Conservation (phyloP, 2,329 filamentous ascomycete genomes). For the Septoria petroselini region DNA sequence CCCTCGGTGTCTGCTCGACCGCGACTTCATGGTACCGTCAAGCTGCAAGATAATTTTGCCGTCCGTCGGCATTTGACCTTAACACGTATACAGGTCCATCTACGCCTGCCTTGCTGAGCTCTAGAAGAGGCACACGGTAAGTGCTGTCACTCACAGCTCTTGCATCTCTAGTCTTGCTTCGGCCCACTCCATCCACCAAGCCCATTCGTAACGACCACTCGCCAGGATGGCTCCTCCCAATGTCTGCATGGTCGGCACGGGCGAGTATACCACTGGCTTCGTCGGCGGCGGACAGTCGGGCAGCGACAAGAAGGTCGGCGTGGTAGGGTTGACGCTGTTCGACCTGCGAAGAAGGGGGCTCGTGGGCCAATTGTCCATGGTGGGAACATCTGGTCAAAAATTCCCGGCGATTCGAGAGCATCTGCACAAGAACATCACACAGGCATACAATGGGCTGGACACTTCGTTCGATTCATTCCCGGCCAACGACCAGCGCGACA, state of each 20-base stretch:
- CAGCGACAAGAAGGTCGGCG: conserved; percentile 94
- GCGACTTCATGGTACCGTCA: too few relatives aligned
- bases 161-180: too few relatives aligned
- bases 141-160: too few relatives aligned
- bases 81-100: too few relatives aligned
- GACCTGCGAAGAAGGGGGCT: conserved; percentile 85
- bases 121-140: too few relatives aligned
- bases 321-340: conserved; percentile 85
- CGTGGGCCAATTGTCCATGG: conserved; percentile 82
- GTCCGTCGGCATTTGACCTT: too few relatives aligned
- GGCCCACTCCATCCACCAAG: too few relatives aligned
- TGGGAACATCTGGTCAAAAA: conserved; percentile 77
- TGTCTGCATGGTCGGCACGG: conserved; percentile 69
- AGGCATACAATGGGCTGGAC: conserved; percentile 78
- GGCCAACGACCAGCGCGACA: conserved; percentile 67
- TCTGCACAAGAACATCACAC: conserved; percentile 79
- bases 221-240: conserved; percentile 48
- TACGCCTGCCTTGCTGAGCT: too few relatives aligned
- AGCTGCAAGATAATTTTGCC: too few relatives aligned
- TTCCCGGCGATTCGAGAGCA: conserved; percentile 90
- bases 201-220: too few relatives aligned
- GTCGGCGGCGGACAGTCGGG: conserved; percentile 78
- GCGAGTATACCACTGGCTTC: conserved; percentile 95
- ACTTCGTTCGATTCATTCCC: conserved; percentile 81
- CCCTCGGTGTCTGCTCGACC: too few relatives aligned